Base-by-base conservation (phyloP, 441 rosid species). In the Sinapis alba region DNA sequence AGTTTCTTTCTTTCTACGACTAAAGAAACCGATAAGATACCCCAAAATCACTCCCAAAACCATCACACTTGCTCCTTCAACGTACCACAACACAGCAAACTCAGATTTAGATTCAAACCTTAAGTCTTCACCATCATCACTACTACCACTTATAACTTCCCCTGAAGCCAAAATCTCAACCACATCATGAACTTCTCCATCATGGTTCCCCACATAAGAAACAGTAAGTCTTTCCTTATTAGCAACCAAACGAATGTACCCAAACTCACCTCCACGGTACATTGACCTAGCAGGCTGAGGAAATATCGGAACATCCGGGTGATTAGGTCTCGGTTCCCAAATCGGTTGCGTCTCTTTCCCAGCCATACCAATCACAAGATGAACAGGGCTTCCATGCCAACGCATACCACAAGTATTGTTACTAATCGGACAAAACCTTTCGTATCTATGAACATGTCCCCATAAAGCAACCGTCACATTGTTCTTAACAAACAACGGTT, bases 401-500 rank as follows among this genome's bases (percentile, higher is more conserved):
- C 75, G 64, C 73, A 80, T 78, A 57, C 81, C 83, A 74, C 98
- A 94, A 18, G 85, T 86, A 69, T 84, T 88, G 85, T 94, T 94
- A 74, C 87, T 86, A 58, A 94, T 68, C 0, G 97, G 97, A 78
- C 97, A 90, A 82, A 90, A 94, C 83, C 98, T 87, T 72, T 94
- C 97, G 19, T 92, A 94, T 36, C 93, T 80, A 57, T 94, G 97
- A 24, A 94, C 97, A 74, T 94, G 97, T 65, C 97, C 98, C 98
- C 98, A 94, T 61, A 94, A 68, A 9, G 88, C 98, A 76, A 90
- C 89, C n/a, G 89, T 92, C 43, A 87, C 97, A 61, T 89, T 87
- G 80, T 88, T 80, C 63, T 84, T 78, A 56, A 88, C 91, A 5
- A 94, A 79, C 83, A 94, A 80, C 24, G 92, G 98, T 81, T 94